phyloP scores from a whole-genome alignment of 228 moss, liverwort and hornwort species.

The Sphagnum magellanicum region DNA sequence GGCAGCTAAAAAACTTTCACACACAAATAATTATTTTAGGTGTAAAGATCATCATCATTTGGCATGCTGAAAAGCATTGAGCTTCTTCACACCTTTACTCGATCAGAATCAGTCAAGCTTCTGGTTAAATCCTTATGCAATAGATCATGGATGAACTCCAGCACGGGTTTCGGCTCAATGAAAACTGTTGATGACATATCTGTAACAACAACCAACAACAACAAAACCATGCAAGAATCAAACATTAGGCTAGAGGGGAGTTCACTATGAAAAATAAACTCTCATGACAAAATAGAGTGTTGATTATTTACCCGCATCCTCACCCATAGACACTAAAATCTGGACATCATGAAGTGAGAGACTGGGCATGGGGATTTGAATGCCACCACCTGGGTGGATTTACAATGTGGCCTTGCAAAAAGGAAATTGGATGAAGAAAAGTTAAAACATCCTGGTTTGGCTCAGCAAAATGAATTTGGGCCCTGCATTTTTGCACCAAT shows the following conservation, averaged over 20 bases:
- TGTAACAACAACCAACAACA: constrained; percentile 13
- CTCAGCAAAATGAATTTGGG: too few relatives aligned
- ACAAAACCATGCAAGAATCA: neutral
- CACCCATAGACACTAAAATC: neutral
- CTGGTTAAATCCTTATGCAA: constrained; percentile 65
- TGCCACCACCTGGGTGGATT: too few relatives aligned
- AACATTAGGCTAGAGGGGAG: neutral
- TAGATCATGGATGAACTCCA: constrained; percentile 79
- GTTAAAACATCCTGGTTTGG: too few relatives aligned
- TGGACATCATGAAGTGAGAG: neutral
- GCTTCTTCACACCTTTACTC: constrained; percentile 55
- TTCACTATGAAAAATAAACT: neutral
- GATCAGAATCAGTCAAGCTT: constrained; percentile 67
- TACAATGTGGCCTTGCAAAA: too few relatives aligned
- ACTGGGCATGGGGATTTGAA: too few relatives aligned
- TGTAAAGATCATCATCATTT: too few relatives aligned
- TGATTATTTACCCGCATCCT: neutral
- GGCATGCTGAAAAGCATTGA: too few relatives aligned
- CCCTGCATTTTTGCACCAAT: too few relatives aligned
- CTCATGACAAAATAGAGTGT: neutral
- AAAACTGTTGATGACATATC: constrained; percentile 99
- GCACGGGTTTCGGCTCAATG: constrained; percentile 91
- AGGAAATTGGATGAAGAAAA: too few relatives aligned
- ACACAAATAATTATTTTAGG: too few relatives aligned
- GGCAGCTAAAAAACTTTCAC: too few relatives aligned